Evolutionary conservation across 2,329 filamentous ascomycete species (phyloP), one percentile per base, ranked within the genome.

Genomic region (Bipolaris cookei): DNA sequence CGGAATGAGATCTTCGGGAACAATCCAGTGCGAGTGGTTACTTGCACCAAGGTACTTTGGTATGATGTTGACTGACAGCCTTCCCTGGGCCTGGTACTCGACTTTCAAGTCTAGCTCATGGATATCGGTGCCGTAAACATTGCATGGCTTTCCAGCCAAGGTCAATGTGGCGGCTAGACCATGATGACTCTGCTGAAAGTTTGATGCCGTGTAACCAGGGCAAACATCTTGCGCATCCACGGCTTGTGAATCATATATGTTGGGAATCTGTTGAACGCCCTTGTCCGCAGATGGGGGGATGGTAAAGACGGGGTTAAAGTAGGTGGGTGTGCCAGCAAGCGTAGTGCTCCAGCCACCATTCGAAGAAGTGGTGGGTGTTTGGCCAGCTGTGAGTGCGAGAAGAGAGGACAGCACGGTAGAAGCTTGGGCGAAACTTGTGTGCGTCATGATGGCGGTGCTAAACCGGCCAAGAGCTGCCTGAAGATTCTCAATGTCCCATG

Each of bases 111-210:
- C 83, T 46, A 96, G 78, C 4, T 83, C 79, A 21, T 87, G 81
- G 25, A 96, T 79, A 70, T 96, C 92, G 6, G 83, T 88, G 0
- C 92, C 91, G 62, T 94, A 96, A 20, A 86, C 84, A 74, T 94
- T 90, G 79, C 91, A 87, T 28, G 84, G 71, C 20, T 78, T 63
- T 3, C 84, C 85, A 35, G 83, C 83, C 51, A 87, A 70, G 0
- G 66, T 77, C 64, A 87, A 67, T 4, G 76, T 79, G 6, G 84
- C 85, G 2, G 77, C 82, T 49, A 87, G 77, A 3, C 84, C 84
- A 57, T 74, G 69, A 3, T 73, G 64, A 11, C 76, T 80, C 21
- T 80, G 72, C 39, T 79, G 64, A 10, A 87, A 77, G 58, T 81
- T 75, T 2, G 78, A 82, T 2, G 84, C 84, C 51, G 73, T 83